Percentiles rank a stretch among this genome's conserved stretches.
phyloP scores from a whole-genome alignment of 1,284 basidiomycete genomes.

The Ceratobasidium sp. region DNA sequence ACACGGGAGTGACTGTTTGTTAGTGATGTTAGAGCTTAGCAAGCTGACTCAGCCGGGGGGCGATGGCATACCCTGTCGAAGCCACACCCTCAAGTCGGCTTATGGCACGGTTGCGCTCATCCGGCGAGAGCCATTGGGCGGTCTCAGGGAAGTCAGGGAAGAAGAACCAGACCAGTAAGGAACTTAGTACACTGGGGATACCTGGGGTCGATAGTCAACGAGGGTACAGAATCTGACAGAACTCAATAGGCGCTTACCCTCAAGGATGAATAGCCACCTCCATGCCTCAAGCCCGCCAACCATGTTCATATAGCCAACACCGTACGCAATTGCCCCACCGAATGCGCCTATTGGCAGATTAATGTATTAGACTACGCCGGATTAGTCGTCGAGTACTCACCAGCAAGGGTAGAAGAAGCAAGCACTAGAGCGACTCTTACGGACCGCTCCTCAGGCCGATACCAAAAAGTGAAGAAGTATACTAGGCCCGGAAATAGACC shows the following conservation, averaged over 20 bases:
- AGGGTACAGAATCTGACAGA: not conserved
- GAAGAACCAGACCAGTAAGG: conserved; percentile 54
- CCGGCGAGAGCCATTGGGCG: conserved; percentile 53
- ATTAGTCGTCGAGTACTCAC: not conserved
- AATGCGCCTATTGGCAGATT: conserved; percentile 58
- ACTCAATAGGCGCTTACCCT: conserved; percentile 57
- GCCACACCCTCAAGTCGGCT: conserved; percentile 49
- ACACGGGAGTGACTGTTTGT: conserved; percentile 3
- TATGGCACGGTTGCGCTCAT: conserved; percentile 51
- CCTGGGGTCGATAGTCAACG: not conserved
- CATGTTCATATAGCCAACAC: conserved; percentile 52
- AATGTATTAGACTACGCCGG: not conserved
- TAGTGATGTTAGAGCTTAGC: not conserved
- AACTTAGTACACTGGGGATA: conserved; percentile 45
- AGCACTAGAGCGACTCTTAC: conserved; percentile 54
- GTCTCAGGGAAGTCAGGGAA: conserved; percentile 60
- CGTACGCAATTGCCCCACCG: conserved; percentile 56
- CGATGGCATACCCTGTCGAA: conserved; percentile 43
- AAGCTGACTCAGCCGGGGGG: not conserved
- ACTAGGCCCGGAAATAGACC: conserved; percentile 43
- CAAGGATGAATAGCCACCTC: conserved; percentile 59
- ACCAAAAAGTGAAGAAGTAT: conserved; percentile 54
- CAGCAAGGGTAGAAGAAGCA: conserved; percentile 48
- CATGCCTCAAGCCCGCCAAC: conserved; percentile 52
- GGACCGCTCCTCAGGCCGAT: conserved; percentile 55